A percentile compares a stretch with the other conserved stretches of the same genome.
phyloP scores from a whole-genome alignment of 83 land plant genomes.

The Picea mariana region DNA sequence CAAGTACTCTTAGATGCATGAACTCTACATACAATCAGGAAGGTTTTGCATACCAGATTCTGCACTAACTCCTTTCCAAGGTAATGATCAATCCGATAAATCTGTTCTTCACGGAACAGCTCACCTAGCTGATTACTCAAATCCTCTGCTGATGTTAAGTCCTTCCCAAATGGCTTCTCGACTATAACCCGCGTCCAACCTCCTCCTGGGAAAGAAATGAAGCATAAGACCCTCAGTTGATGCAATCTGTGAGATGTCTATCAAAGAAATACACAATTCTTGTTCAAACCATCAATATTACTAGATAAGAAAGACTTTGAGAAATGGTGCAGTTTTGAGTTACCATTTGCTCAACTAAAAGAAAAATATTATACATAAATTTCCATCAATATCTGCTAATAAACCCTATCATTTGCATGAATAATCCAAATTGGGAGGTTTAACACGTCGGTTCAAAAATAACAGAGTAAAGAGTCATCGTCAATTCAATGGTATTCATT shows the following conservation, averaged over 20 bases:
- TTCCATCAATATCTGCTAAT: background rate
- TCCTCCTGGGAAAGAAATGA: conserved; percentile 39
- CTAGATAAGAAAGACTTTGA: background rate
- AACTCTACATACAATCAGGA: background rate
- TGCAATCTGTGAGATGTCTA: conserved; percentile 27
- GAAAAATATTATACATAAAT: background rate
- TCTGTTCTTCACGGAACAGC: conserved; percentile 85
- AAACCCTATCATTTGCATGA: background rate
- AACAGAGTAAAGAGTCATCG: background rate
- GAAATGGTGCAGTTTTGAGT: background rate
- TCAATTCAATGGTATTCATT: background rate
- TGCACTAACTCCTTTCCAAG: conserved; percentile 96
- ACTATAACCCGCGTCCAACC: conserved; percentile 96
- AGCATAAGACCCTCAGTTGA: conserved; percentile 4
- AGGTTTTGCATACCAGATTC: conserved; percentile 64
- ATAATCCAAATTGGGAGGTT: background rate
- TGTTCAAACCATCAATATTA: background rate
- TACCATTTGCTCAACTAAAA: background rate
- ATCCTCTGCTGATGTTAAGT: conserved; percentile 75
- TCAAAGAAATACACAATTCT: conserved; percentile 1
- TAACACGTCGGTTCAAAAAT: background rate
- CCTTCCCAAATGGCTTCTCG: conserved; percentile 98
- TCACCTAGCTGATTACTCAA: conserved; percentile 87
- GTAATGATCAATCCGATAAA: conserved; percentile 97
- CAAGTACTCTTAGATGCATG: background rate